Percentiles rank a stretch among this genome's conserved stretches.
phyloP scores from a whole-genome alignment of 1,284 basidiomycete genomes.

The Cerrena zonata region DNA sequence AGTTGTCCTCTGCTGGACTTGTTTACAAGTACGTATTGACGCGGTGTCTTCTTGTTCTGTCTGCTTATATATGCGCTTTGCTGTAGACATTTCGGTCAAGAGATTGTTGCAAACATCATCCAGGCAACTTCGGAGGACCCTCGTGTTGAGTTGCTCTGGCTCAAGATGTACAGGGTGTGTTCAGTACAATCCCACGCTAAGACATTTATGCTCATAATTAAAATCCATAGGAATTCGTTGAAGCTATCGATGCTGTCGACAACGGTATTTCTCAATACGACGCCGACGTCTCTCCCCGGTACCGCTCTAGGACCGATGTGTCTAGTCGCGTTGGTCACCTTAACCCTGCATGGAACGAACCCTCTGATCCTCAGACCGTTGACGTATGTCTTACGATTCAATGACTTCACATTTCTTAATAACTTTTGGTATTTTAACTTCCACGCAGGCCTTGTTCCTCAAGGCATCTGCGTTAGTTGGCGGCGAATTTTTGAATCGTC shows the following conservation, averaged over 20 bases:
- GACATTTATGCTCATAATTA: slow-evolving; percentile 2
- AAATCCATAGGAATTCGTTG: slow-evolving; percentile 72
- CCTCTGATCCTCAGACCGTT: slow-evolving; percentile 51
- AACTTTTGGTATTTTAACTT: background rate
- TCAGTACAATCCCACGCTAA: background rate
- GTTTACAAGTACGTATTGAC: slow-evolving; percentile 83
- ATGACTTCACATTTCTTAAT: background rate
- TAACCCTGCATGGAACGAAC: slow-evolving; percentile 90
- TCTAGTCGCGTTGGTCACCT: slow-evolving; percentile 74
- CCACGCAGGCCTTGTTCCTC: slow-evolving; percentile 61
- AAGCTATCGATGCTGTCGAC: slow-evolving; percentile 93
- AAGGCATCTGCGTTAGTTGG: slow-evolving; percentile 82
- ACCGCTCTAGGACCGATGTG: slow-evolving; percentile 75
- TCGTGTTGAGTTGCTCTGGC: slow-evolving; percentile 72
- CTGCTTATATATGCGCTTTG: background rate
- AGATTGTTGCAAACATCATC: slow-evolving; percentile 72
- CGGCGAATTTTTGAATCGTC: slow-evolving; percentile 75
- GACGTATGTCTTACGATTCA: slow-evolving; percentile 53
- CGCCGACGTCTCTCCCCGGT: slow-evolving; percentile 56
- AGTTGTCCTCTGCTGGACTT: slow-evolving; percentile 88
- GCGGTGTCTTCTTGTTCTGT: background rate
- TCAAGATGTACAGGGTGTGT: slow-evolving; percentile 79
- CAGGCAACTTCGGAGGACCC: slow-evolving; percentile 49
- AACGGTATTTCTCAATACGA: slow-evolving; percentile 85
- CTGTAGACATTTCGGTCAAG: slow-evolving; percentile 83